A percentile compares a stretch with the other conserved stretches of the same genome.
phyloP scores from a whole-genome alignment of 1,139 yeast genomes.

The Yamadazyma buinensis region DNA sequence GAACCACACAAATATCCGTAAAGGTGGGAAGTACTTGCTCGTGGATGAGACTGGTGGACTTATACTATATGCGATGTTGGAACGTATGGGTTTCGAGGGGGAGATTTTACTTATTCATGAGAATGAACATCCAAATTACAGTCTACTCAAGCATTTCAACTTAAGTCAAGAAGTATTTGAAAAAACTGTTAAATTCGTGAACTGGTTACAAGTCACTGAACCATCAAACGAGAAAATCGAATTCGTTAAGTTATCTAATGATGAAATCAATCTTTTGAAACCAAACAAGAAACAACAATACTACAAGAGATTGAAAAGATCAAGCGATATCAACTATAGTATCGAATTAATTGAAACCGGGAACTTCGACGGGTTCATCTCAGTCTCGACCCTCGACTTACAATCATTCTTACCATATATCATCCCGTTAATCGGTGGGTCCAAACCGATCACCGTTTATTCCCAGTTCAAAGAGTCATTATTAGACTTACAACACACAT shows the following conservation, averaged over 20 bases:
- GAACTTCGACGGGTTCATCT: conserved; percentile 72
- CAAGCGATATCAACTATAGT: conserved; percentile 49
- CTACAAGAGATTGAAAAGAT: conserved; percentile 58
- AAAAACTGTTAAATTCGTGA: conserved; percentile 62
- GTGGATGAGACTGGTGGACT: conserved; percentile 92
- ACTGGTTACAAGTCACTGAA: conserved; percentile 75
- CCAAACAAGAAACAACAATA: conserved; percentile 65
- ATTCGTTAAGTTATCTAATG: conserved; percentile 48
- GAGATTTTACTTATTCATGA: conserved; percentile 78
- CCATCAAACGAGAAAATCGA: conserved; percentile 62
- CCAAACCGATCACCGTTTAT: conserved; percentile 81
- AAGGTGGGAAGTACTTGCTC: conserved; percentile 85
- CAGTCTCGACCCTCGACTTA: conserved; percentile 70
- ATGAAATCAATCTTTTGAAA: conserved; percentile 53
- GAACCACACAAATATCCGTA: conserved; percentile 74
- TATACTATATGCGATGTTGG: conserved; percentile 77
- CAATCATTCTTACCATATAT: conserved; percentile 61
- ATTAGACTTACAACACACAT: conserved; percentile 65
- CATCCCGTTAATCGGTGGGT: conserved; percentile 72
- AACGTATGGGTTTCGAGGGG: conserved; percentile 85
- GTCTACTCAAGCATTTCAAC: conserved; percentile 64
- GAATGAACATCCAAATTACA: conserved; percentile 85
- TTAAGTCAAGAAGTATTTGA: conserved; percentile 51
- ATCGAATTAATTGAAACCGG: conserved; percentile 48
- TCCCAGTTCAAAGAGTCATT: conserved; percentile 77